These are phyloP conservation scores for Ormosia semicastrata DNA, from an alignment of 306 rosid genomes.

Conservation along the genomic window DNA sequence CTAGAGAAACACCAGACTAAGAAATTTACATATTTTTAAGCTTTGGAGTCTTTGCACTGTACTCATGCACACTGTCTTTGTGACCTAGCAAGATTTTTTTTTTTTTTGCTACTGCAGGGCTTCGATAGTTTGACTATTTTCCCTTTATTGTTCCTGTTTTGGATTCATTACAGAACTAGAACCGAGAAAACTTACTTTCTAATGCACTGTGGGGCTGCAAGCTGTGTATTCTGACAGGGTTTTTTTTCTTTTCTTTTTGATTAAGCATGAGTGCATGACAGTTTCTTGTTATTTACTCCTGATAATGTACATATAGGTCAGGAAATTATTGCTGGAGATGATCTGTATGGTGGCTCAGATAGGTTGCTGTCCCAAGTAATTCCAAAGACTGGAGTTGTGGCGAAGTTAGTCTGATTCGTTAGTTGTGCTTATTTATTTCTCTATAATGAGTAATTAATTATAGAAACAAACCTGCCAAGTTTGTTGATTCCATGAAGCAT, in stretches of 20 bases:
- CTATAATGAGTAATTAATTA: background rate
- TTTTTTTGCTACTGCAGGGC: background rate
- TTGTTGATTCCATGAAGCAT: conserved; percentile 14
- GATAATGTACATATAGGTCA: conserved; percentile 53
- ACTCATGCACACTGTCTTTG: background rate
- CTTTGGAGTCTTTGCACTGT: background rate
- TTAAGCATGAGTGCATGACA: background rate
- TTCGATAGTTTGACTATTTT: background rate
- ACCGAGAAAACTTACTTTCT: background rate
- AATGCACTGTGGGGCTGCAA: background rate
- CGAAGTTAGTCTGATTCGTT: conserved; percentile 66
- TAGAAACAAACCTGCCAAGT: conserved; percentile 1
- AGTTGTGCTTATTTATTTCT: background rate
- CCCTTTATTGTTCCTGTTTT: background rate
- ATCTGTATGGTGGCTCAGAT: conserved; percentile 88
- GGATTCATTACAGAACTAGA: background rate
- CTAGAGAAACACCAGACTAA: background rate
- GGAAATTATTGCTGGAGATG: conserved; percentile 91
- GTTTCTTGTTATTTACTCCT: conserved; percentile 16
- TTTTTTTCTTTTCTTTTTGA: background rate
- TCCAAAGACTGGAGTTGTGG: conserved; percentile 76
- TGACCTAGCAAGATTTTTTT: background rate
- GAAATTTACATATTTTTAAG: background rate
- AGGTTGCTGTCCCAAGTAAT: conserved; percentile 74
- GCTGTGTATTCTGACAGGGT: background rate